Evolutionary conservation across 2,329 filamentous ascomycete species (phyloP), one percentile per base, ranked within the genome.

Genomic region (Aspergillus pseudotamarii): DNA sequence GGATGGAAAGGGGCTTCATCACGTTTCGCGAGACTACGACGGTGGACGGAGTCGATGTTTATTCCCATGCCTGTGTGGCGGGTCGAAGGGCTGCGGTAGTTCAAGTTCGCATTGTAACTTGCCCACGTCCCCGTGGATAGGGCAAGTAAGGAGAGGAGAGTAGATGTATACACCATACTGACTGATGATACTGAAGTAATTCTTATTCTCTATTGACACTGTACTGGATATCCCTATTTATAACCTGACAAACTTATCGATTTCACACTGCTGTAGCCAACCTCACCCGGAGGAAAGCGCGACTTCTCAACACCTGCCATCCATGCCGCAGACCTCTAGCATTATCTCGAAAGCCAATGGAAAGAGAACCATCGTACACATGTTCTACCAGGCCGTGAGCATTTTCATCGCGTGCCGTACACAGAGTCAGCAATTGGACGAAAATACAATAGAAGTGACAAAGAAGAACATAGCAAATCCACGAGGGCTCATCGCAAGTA

Each of bases 1-100:
- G 82, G 75, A 12, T 82, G 74, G 65, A 80, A 80, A 19, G 80
- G 71, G 43, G 80, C 76, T 5, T 80, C 79, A 57, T 82, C 84
- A 43, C 87, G 83, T 73, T 85, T 86, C 51, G 85, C 82, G 56
- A 91, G 84, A 66, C 85, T 87, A 56, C 83, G 83, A 16, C 91
- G 82, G n/a, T 88, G 84, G 53, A 92, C 85, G 6, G 41, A 45
- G 16, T 61, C 48, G 30, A 63, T 32, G 36, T 66, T 56, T 14
- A 68, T 58, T 5, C 88, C 89, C 12, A 92, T 80, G 43, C 81
- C 80, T 4, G 85, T 82, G 67, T 91, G 89, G 50, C 88, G 84
- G 46, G 85, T 81, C 1, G 89, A 91, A 6, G 89, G 89, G 69
- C 86, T 89, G 57, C 83, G 81, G 73, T 91, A 92, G 78, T 91